These are phyloP conservation scores for Pseudopediastrum boryanum DNA, from an alignment of 139 green algal genomes.

Conservation along the genomic window DNA sequence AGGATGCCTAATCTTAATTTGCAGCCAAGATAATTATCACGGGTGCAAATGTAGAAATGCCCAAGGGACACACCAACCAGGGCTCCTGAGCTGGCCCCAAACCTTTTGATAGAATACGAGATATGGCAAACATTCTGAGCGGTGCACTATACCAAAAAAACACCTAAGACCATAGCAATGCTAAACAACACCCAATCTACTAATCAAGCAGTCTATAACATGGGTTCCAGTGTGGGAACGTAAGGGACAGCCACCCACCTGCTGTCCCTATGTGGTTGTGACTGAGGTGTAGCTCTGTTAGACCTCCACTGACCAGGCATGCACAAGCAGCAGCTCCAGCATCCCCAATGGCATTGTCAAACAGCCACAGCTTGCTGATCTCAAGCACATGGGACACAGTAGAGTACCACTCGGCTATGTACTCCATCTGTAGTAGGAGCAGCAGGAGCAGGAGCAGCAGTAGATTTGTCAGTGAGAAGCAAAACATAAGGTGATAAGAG, in stretches of 20 bases:
- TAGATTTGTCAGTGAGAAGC: not conserved
- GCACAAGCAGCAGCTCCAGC: constrained; percentile 45
- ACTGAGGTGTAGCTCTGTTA: constrained; percentile 55
- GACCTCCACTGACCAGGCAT: not conserved
- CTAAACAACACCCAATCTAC: too few relatives aligned
- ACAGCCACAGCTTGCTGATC: constrained; percentile 64
- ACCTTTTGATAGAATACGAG: too few relatives aligned
- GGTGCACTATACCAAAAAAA: too few relatives aligned
- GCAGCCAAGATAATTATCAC: too few relatives aligned
- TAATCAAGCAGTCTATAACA: too few relatives aligned
- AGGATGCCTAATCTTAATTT: too few relatives aligned
- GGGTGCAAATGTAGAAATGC: too few relatives aligned
- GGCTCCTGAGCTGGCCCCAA: too few relatives aligned
- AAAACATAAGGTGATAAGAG: not conserved
- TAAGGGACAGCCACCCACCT: constrained; percentile 18
- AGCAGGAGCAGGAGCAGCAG: constrained; percentile 1
- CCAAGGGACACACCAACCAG: too few relatives aligned
- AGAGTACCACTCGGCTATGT: constrained; percentile 49
- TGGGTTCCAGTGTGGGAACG: too few relatives aligned
- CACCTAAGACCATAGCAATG: too few relatives aligned
- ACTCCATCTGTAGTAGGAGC: not conserved
- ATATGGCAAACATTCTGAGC: too few relatives aligned
- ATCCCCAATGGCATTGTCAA: constrained; percentile 74
- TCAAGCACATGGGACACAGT: not conserved
- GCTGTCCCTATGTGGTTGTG: constrained; percentile 57